Percentiles rank a stretch among this genome's conserved stretches.
Evolutionary conservation across 306 rosid genomes (phyloP).

Genomic region (Inga leiocalycina): DNA sequence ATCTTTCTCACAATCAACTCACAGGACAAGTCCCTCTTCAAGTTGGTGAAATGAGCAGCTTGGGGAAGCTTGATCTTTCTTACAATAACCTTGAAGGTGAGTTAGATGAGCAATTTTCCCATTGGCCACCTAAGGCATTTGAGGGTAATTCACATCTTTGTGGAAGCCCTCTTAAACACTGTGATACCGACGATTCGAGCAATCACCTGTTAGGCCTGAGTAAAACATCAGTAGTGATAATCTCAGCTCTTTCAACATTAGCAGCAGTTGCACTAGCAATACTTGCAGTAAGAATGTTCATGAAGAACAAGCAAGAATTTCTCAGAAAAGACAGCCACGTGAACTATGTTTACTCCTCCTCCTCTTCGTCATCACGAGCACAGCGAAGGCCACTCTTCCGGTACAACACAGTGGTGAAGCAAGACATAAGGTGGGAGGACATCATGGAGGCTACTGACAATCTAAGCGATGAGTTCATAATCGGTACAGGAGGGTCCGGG

Average conservation of each 20-base stretch:
- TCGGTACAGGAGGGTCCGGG: constrained; percentile 96
- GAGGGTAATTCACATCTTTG: constrained; percentile 77
- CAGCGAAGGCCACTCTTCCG: constrained; percentile 71
- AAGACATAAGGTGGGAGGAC: constrained; percentile 81
- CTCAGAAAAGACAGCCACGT: constrained; percentile 54
- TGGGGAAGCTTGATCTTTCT: constrained; percentile 87
- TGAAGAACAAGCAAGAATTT: constrained; percentile 52
- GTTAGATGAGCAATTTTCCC: constrained; percentile 63
- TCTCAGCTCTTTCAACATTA: constrained; percentile 68
- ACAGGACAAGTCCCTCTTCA: constrained; percentile 73
- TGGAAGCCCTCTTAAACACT: constrained; percentile 68
- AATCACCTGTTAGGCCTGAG: constrained; percentile 51
- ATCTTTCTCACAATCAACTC: constrained; percentile 88
- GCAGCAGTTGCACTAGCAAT: constrained; percentile 65
- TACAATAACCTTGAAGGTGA: constrained; percentile 76
- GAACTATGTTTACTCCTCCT: constrained; percentile 65
- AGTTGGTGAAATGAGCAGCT: constrained; percentile 80
- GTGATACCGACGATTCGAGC: constrained; percentile 34
- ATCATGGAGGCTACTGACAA: constrained; percentile 86
- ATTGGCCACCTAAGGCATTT: constrained; percentile 69
- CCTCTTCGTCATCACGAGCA: constrained; percentile 73
- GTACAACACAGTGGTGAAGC: constrained; percentile 52
- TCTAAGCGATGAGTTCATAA: constrained; percentile 72
- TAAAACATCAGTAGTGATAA: constrained; percentile 49
- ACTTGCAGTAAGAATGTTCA: constrained; percentile 48